Base-by-base conservation (phyloP, 768 basidiomycete species). In the Auricularia auricula-judae region DNA sequence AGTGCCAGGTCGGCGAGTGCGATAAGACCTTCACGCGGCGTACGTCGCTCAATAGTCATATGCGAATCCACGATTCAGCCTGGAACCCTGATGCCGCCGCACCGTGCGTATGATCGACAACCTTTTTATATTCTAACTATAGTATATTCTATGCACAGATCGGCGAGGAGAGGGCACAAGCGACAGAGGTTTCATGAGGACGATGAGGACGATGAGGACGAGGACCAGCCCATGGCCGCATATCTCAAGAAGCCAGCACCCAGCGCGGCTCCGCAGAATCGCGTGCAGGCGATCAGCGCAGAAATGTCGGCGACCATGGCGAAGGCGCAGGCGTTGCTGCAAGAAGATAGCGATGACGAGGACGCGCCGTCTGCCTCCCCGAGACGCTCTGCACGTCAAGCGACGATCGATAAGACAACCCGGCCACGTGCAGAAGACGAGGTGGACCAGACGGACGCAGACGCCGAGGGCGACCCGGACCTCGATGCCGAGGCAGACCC, bases 1-100 rank as follows among this genome's bases (percentile, higher is more conserved):
- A 87, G 72, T 93, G 91, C 72, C 89, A 91, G 73, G 86, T 89
- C 67, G 83, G 86, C 3, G 82, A 84, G 65, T 91, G 89, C 74
- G 87, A 89, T 70, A 93, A 93, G 80, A 90, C 89, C 1, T 93
- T 93, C 74, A 92, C 90, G 23, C 83, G 92, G 64, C 82, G 90
- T 65, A 91, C 91, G 63, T 92, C 91, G 29, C 75, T 94, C 64
- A 92, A 88, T 4, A 84, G 87, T 36, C 92, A 93, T 74, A 92
- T 93, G 90, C 84, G 86, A 65, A 89, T 87, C 34, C 91, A 93
- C 73, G 89, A 92, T 74, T 88, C 91, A 56, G 79, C 78, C 67
- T 93, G 89, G 89, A 87, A 87, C 68, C 88, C 90, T 51, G 89
- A 92, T 77, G 89, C 89, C 36, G 86, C 85, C 69, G 80, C 89